Percentiles rank a stretch among this genome's conserved stretches.
These are phyloP conservation scores for Pseudocohnilembus persalinus DNA, from an alignment of 169 alveolate genomes.

Conservation along the genomic window DNA sequence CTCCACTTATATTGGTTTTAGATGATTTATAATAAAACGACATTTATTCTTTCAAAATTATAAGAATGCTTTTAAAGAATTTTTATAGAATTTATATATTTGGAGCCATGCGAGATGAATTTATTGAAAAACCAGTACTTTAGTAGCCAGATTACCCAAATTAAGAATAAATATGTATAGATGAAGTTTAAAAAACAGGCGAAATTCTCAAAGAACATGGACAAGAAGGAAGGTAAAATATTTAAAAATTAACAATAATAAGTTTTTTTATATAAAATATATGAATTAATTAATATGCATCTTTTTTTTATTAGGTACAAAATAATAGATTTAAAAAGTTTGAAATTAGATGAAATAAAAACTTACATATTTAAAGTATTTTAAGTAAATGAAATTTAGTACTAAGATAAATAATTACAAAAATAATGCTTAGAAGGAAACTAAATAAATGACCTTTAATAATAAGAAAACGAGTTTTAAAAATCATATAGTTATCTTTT, in stretches of 20 bases:
- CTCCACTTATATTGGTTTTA: conserved; percentile 30
- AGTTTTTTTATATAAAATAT: background rate
- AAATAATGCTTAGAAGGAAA: background rate
- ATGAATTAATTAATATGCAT: background rate
- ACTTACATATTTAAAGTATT: background rate
- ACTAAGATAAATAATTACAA: background rate
- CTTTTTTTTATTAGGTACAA: background rate
- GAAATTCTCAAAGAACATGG: background rate
- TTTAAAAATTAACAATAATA: background rate
- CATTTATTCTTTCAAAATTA: conserved; percentile 19
- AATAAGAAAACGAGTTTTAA: background rate
- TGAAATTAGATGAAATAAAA: conserved; percentile 6
- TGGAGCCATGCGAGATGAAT: conserved; percentile 26
- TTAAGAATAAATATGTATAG: background rate
- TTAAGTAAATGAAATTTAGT: background rate
- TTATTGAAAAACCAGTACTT: conserved; percentile 35
- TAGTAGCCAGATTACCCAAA: background rate
- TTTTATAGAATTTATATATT: conserved; percentile 27
- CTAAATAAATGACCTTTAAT: background rate
- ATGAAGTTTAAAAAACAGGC: background rate
- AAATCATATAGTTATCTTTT: conserved; percentile 1
- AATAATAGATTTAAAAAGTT: background rate
- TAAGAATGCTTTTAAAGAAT: conserved; percentile 21
- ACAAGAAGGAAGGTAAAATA: background rate
- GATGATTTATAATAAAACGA: conserved; percentile 45